These are phyloP conservation scores for Paspalum notatum DNA, from an alignment of 176 grass and related monocot genomes.

Conservation along the genomic window DNA sequence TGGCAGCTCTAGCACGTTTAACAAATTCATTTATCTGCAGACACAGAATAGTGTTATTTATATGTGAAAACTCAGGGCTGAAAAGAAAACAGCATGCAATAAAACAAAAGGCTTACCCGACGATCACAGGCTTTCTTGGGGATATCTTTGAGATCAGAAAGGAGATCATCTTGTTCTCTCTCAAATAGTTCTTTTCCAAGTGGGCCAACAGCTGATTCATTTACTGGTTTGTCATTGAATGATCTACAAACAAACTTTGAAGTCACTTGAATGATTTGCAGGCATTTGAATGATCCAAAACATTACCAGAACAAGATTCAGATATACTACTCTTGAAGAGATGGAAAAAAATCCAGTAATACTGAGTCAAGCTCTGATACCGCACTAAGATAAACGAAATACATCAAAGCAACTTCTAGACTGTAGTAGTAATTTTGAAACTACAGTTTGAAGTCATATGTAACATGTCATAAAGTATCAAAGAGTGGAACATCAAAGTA, in stretches of 20 bases:
- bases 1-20: conserved; percentile 91
- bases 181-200: conserved; percentile 97
- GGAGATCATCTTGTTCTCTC: conserved; percentile 94
- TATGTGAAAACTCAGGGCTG: conserved; percentile 22
- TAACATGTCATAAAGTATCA: conserved; percentile 11
- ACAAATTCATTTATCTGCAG: conserved; percentile 96
- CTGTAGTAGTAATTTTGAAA: conserved; percentile 15
- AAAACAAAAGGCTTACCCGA: conserved; percentile 47
- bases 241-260: conserved; percentile 58
- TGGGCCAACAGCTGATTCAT: conserved; percentile 78
- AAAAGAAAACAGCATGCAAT: not conserved
- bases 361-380: not conserved
- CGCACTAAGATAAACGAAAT: not conserved
- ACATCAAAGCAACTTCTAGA: not conserved
- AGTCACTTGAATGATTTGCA: conserved; percentile 19
- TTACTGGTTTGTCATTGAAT: conserved; percentile 98
- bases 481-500: conserved; percentile 20
- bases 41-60: conserved; percentile 4
- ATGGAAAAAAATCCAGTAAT: conserved; percentile 7
- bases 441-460: conserved; percentile 9
- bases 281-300: not conserved
- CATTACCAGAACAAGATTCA: conserved; percentile 25
- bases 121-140: conserved; percentile 99
- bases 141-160: conserved; percentile 96
- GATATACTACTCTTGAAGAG: not conserved